These are phyloP conservation scores for Fusarium tanahbumbuense DNA, from an alignment of 2,329 filamentous ascomycete species.

Conservation along the genomic window DNA sequence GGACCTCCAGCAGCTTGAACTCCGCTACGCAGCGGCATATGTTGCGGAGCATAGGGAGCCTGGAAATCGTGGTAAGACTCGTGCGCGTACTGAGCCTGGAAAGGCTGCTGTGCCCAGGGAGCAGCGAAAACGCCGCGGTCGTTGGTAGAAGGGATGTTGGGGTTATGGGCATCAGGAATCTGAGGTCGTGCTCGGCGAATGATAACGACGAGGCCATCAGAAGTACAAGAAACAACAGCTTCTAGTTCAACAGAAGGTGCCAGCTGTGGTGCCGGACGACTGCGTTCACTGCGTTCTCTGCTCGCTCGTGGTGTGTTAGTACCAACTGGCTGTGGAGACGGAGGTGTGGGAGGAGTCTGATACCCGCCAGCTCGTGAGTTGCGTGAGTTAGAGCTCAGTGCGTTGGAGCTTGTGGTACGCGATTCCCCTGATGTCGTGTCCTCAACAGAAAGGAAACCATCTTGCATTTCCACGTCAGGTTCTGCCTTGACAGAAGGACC, in stretches of 20 bases:
- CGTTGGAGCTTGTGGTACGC: conserved; percentile 28
- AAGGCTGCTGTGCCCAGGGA: conserved; percentile 79
- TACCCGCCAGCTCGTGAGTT: conserved; percentile 9
- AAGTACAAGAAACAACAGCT: conserved; percentile 91
- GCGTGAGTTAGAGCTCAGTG: conserved; percentile 9
- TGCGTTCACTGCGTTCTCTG: conserved; percentile 10
- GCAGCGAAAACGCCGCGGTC: conserved; percentile 79
- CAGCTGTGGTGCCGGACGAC: conserved; percentile 29
- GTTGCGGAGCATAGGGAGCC: conserved; percentile 56
- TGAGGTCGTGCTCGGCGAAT: conserved; percentile 78
- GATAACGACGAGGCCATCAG: conserved; percentile 86
- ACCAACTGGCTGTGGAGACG: conserved; percentile 11
- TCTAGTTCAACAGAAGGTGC: conserved; percentile 76
- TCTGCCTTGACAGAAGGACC: conserved; percentile 53
- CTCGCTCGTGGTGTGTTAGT: conserved; percentile 3
- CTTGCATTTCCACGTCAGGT: conserved; percentile 44
- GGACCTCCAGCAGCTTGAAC: conserved; percentile 64
- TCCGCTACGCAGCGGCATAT: conserved; percentile 58
- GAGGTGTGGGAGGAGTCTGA: conserved; percentile 37
- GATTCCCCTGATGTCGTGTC: conserved; percentile 26
- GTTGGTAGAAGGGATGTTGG: conserved; percentile 58
- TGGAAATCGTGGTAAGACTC: conserved; percentile 46
- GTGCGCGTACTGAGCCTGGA: conserved; percentile 60
- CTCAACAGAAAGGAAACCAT: conserved; percentile 6
- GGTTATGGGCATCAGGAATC: conserved; percentile 69